Evolutionary conservation across 2,329 filamentous ascomycete genomes (phyloP), one percentile per base, ranked within the genome.

Genomic region (Neofusicoccum umdonicola): DNA sequence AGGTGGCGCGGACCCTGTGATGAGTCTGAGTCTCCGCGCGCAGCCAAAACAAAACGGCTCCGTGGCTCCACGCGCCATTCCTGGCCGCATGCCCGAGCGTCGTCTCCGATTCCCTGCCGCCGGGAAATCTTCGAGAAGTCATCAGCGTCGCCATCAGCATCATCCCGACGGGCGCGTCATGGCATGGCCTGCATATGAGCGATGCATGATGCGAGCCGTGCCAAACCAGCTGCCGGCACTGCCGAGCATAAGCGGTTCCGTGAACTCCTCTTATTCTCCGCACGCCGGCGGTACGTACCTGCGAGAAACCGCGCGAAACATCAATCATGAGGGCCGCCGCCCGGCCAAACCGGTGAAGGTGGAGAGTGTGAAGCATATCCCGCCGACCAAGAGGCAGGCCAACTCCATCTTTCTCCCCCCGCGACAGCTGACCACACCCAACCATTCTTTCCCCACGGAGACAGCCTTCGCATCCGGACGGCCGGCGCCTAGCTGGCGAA

Each of bases 171-270:
- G 31, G 13, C 34, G 19, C 54, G 54, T 44, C 54, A 58, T 58
- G 27, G 12, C 56, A 60, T 60, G 27, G 41, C 54, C 31, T 57
- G 54, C 54, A 57, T 57, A 57, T 57, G 54, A 44, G 41, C 19
- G 56, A 47, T 47, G 56, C 42, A 41, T 45, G 56, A 47, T 60
- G 41, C 27, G 13, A 60, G 56, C 41, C 41, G 41, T 60, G 56
- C 42, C 6, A 52, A 60, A 60, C 22, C 52, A 44, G 19, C 52
- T 34, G 22, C 37, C 5, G 15, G 42, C 56, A 1, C n/a, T 37
- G 56, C 56, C 56, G 56, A 60, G 17, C 15, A 41, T 60, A 60
- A 45, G 56, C 56, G 56, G 15, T 11, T 19, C 50, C 31, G 27
- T 5, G 27, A 7, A 31, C 27, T 31, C 27, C 27, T 31, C 27